Evolutionary conservation across 139 green algal species (phyloP).

Genomic region (Micractinium conductrix): DNA sequence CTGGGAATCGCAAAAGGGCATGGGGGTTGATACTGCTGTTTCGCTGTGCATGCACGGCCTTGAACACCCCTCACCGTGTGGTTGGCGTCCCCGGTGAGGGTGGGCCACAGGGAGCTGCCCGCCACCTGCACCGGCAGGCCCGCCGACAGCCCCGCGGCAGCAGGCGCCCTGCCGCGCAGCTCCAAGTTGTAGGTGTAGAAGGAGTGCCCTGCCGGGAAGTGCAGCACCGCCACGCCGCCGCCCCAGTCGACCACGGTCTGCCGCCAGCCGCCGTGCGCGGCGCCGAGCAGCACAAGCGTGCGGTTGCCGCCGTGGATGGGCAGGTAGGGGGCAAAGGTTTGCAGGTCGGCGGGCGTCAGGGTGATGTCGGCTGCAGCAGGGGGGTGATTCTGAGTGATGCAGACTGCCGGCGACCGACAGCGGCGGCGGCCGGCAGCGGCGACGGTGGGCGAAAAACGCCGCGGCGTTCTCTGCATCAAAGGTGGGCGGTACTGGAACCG

Average conservation of each 20-base stretch:
- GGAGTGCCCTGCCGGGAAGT: background rate
- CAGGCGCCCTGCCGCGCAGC: background rate
- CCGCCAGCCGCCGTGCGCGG: background rate
- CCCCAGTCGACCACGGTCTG: background rate
- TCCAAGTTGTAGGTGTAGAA: background rate
- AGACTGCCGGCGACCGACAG: background rate
- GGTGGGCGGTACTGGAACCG: background rate
- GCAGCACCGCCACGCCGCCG: background rate
- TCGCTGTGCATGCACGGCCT: background rate
- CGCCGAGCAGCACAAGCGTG: background rate
- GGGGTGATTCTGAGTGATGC: background rate
- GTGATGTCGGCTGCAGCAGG: background rate
- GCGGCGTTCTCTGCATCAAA: background rate
- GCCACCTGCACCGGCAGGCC: background rate
- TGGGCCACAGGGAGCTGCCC: background rate
- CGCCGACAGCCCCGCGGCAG: background rate
- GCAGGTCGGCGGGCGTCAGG: background rate
- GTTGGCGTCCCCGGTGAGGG: background rate
- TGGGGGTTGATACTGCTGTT: background rate
- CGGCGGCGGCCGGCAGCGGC: background rate
- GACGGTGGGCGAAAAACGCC: background rate
- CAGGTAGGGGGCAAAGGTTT: background rate
- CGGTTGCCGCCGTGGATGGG: constrained; percentile 12
- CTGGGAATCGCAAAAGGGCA: background rate
- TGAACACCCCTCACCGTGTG: background rate